Conservation (phyloP, 148 eudicot species). For the Rhododendron kiyosumense region DNA sequence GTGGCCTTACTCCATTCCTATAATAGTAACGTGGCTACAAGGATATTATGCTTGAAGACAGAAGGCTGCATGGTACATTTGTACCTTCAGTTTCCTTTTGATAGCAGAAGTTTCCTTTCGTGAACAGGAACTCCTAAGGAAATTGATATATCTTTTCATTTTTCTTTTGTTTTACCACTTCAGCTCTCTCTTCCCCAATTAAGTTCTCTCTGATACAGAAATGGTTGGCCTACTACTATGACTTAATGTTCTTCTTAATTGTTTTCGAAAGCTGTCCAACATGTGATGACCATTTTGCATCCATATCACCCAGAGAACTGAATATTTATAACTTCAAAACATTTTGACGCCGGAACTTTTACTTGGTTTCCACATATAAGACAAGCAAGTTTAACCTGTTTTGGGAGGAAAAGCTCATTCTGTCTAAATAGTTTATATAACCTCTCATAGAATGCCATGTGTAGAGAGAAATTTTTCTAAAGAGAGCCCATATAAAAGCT, state of each 20-base stretch:
- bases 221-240: not conserved
- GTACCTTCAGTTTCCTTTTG: not conserved
- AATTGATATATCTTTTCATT: not conserved
- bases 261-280: not conserved
- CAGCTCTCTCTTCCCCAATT: not conserved
- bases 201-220: not conserved
- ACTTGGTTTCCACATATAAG: not conserved
- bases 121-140: not conserved
- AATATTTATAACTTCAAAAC: not conserved
- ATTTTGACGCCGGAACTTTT: not conserved
- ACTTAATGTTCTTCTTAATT: not conserved
- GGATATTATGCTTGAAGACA: not conserved
- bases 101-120: not conserved
- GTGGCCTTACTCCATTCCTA: too few species aligned
- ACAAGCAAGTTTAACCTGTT: not conserved
- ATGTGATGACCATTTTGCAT: not conserved
- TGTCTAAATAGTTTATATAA: not conserved
- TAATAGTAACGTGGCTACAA: not conserved
- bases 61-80: not conserved
- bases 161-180: not conserved
- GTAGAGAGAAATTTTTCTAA: not conserved
- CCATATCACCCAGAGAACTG: not conserved
- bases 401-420: not conserved
- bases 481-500: not conserved
- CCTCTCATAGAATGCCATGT: not conserved